Evolutionary conservation across 257 asterid species (phyloP).

Genomic region (Solanum commersonii): DNA sequence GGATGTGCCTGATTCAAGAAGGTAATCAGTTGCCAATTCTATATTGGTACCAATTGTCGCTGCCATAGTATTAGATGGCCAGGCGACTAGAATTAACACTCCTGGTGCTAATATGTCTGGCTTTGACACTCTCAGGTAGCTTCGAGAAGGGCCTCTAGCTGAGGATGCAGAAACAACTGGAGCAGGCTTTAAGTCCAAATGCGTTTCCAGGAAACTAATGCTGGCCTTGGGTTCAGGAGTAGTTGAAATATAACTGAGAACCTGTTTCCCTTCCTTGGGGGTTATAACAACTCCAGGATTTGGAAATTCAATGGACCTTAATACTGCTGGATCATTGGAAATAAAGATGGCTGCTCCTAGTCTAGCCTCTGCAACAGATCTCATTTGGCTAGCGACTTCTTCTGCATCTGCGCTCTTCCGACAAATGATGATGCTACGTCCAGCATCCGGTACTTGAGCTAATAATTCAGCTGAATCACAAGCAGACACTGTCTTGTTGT

Average conservation of each 20-base stretch:
- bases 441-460: background rate
- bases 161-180: conserved; percentile 30
- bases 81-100: conserved; percentile 25
- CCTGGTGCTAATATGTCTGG: conserved; percentile 44
- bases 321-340: background rate
- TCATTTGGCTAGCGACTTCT: background rate
- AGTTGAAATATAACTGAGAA: conserved; percentile 13
- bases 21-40: conserved; percentile 14
- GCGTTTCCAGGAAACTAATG: conserved; percentile 23
- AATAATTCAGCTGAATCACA: conserved; percentile 12
- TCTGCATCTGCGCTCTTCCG: background rate
- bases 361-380: conserved; percentile 3
- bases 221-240: conserved; percentile 4
- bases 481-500: conserved; percentile 16
- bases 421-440: conserved; percentile 12
- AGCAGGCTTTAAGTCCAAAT: conserved; percentile 13
- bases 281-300: conserved; percentile 16
- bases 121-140: conserved; percentile 21
- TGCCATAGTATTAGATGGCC: conserved; percentile 5
- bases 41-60: conserved; percentile 10
- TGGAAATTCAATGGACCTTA: conserved; percentile 1
- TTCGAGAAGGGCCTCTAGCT: conserved; percentile 34
- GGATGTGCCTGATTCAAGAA: conserved; percentile 27
- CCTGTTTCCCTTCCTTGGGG: background rate
- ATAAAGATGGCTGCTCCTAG: conserved; percentile 19